These are phyloP conservation scores for Kalanchoe fedtschenkoi DNA, from an alignment of 164 flowering plant species.

Conservation along the genomic window DNA sequence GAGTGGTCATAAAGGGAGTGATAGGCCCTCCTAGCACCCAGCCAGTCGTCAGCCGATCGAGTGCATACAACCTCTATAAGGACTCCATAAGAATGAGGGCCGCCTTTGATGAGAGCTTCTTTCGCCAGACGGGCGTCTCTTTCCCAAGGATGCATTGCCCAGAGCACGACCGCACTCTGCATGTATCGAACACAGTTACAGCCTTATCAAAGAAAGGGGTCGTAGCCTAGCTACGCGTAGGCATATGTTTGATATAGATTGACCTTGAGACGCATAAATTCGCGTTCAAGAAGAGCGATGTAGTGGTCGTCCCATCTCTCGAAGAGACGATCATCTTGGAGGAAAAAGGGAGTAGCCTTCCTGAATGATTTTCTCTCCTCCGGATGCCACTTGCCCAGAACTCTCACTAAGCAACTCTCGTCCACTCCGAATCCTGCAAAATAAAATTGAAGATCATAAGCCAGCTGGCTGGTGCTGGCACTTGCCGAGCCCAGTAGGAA, in stretches of 20 bases:
- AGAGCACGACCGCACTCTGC: slow-evolving; percentile 62
- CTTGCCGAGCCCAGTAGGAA: too few relatives aligned
- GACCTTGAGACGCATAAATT: slow-evolving; percentile 70
- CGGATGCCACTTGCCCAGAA: slow-evolving; percentile 46
- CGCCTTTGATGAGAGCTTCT: slow-evolving; percentile 40
- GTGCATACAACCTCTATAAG: slow-evolving; percentile 70
- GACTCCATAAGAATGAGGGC: slow-evolving; percentile 23
- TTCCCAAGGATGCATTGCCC: slow-evolving; percentile 86
- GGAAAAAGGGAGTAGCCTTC: slow-evolving; percentile 29
- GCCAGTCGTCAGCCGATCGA: slow-evolving; percentile 61
- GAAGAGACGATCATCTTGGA: slow-evolving; percentile 48
- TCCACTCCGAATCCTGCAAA: slow-evolving; percentile 68
- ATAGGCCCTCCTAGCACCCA: slow-evolving; percentile 75
- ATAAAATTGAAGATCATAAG: not conserved
- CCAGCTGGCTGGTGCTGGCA: too few relatives aligned
- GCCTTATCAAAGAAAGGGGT: too few relatives aligned
- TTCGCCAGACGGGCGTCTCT: slow-evolving; percentile 68
- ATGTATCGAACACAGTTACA: not conserved
- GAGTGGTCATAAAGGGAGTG: slow-evolving; percentile 71
- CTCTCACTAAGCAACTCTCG: slow-evolving; percentile 43
- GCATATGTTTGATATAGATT: not conserved
- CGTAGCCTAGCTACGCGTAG: too few relatives aligned
- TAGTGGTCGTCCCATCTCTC: slow-evolving; percentile 44
- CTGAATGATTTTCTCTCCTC: slow-evolving; percentile 45
- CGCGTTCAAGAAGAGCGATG: slow-evolving; percentile 35